Base-by-base conservation (phyloP, 2,329 filamentous ascomycete genomes). In the Dactylellina leptospora region DNA sequence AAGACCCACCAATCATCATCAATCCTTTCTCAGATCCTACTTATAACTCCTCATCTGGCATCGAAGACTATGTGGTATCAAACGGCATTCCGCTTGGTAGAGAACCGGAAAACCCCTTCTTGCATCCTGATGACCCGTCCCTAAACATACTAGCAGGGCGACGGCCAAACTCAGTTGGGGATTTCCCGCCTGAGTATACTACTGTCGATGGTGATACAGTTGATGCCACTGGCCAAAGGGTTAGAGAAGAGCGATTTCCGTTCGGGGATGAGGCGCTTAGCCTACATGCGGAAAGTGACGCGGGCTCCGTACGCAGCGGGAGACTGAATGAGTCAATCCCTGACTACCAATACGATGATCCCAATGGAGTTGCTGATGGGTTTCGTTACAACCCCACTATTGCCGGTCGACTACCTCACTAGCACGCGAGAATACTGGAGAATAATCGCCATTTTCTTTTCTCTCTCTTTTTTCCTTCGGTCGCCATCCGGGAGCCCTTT, bases 21-120 rank as follows among this genome's bases (percentile, higher is more conserved):
- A 71, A 71, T n/a, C 66, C 66, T 28, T 71, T 71, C 60, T 63
- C 53, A 8, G 66, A 71, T 16, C 66, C 66, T 8, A 71, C 66
- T n/a, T 71, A 71, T 23, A 71, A 71, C 28, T 71, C 66, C 16
- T 71, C 66, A 1, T 71, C 66, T 28, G 66, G 58, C 22, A 71
- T 71, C 25, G 66, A 71, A 25, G 66, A 71, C 20, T 71, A 71
- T 38, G 51, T 71, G 22, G 58, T 62, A 11, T 71, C 66, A 1
- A 71, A 71, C 22, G 66, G 51, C 16, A 25, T 53, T 13, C 58
- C 51, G 30, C 28, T 71, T 2, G 66, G 66, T 11, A 71, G 66
- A 53, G 66, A 71, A 23, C 58, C 66, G 1, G 66, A 71, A 42
- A 71, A 71, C 23, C 66, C 66, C 27, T 71, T 71, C 11, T 48